Base-by-base conservation (phyloP, 176 grass and related monocot species). In the Saccharum spontaneum region DNA sequence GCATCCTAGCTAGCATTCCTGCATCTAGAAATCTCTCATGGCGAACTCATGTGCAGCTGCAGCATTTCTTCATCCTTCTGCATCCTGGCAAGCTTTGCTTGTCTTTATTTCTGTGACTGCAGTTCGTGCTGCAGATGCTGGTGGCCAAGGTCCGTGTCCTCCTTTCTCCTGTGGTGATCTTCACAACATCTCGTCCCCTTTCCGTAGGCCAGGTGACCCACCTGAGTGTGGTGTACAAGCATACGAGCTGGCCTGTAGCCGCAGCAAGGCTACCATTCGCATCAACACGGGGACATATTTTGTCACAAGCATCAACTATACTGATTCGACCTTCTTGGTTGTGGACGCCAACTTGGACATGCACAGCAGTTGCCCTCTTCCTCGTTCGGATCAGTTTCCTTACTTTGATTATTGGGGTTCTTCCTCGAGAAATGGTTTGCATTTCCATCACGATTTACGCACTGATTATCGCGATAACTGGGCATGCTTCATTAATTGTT, bases 151-250 rank as follows among this genome's bases (percentile, higher is more conserved):
- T 68, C 49, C 7, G 55, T 28, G 84, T n/a, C 61, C 68, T 34
- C 12, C 63, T 52, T 92, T 85, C 69, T 90, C 87, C 5, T 92
- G 91, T 31, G 91, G 84, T 0, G 49, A 87, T 71, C 87, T 92
- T n/a, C 67, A 83, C 15, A 36, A 86, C 57, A 89, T 92, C 22
- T 4, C 0, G 0, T 39, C 54, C 41, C 83, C 90, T 83, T 92
- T 89, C 44, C 74, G 79, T 34, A 48, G 81, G 30, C 39, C 18
- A 68, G 83, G 57, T 4, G 71, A 93, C 59, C 81, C 84, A 1
- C 24, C 22, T 7, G 40, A 37, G 2, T 93, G 88, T 13, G 88
- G 85, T 48, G 11, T 31, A 17, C n/a, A n/a, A 50, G 17, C 54
- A 2, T 87, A 87, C 1, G 75, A 85, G 50, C 70, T 93, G 5